Evolutionary conservation across 257 asterid species (phyloP), one percentile per base, ranked within the genome.

Genomic region (Misopates orontium): DNA sequence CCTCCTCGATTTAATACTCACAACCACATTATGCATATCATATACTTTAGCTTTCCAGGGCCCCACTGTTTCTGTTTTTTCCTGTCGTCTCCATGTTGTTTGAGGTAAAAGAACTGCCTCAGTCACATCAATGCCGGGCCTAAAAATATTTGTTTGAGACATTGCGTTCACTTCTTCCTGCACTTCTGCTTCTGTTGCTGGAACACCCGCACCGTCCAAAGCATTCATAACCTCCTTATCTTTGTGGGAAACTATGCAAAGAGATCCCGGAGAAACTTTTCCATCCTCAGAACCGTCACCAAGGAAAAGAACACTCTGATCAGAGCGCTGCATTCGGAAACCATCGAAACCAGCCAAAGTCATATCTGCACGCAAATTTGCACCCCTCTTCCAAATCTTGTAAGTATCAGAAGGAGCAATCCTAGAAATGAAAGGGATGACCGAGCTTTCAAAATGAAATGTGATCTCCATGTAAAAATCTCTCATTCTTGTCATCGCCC

Each of bases 221-320:
- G 99, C 95, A 76, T 86, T 88, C 96, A 88, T 88, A 10, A 88
- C 78, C 83, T 94, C 96, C 69, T 85, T 90, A 55, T 90, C 99
- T 70, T 94, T 94, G 76, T 94, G 99, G 0, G 92, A 70, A 31
- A 94, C 73, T 85, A 94, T 85, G 73, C 95, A 86, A 39, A 94
- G 91, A 17, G 97, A 86, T 13, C 99, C 99, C 0, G 84, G 83
- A 62, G 90, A 83, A 28, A 90, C 83, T 72, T 81, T 86, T 45
- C 96, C 96, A 48, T 90, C 97, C 65, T 90, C 97, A 1, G 96
- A 90, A 54, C 99, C 99, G 78, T 94, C 97, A 48, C 99, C 99
- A 53, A 94, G 95, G 76, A 94, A 94, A 21, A 94, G 78, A 82
- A 94, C 60, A 71, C 93, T 94, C 85, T 94, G 99, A 66, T 94